Base-by-base conservation (phyloP, 805 yeast genomes). In the Monosporozyma siamensis region DNA sequence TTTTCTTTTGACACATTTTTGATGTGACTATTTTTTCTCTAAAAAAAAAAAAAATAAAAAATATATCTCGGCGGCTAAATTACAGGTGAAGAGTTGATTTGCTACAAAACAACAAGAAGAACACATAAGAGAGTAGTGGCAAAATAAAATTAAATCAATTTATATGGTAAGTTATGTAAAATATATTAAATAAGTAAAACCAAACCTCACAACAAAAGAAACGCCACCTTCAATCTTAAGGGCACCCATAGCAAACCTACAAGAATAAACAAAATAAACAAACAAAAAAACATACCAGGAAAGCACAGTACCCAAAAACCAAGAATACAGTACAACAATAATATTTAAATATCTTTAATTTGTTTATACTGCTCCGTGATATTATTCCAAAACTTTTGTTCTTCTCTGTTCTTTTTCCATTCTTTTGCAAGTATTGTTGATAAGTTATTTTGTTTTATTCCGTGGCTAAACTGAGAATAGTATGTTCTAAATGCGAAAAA, bases 401-500 rank as follows among this genome's bases (percentile, higher is more conserved):
- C 32, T 12, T 20, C 27, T 38, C 22, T 15, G 32, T 49, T 40
- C 30, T 47, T 26, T 26, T 50, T 48, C 58, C 56, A 53, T 34
- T 47, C 50, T 22, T 45, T 40, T 11, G 59, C 49, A 2, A 54
- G 43, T 21, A 53, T 37, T 6, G 48, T 21, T 3, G 59, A 53
- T 21, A 54, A 41, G 14, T 44, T 43, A 37, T 47, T 48, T 43
- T 54, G 58, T 14, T 49, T 51, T 17, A 51, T 34, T 4, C 57
- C 56, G 15, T 48, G 27, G 17, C 52, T 54, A 39, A 43, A 54
- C 34, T 52, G 55, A 21, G 59, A 50, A 41, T 56, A 50, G 34
- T 56, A 56, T 14, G 52, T 48, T 39, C 61, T 46, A 27, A 54
- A 56, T 1, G 57, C 58, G 44, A 56, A 52, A 40, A 56, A 56